phyloP scores from a whole-genome alignment of 1,139 yeast genomes.

The Geotrichum europaeum region DNA sequence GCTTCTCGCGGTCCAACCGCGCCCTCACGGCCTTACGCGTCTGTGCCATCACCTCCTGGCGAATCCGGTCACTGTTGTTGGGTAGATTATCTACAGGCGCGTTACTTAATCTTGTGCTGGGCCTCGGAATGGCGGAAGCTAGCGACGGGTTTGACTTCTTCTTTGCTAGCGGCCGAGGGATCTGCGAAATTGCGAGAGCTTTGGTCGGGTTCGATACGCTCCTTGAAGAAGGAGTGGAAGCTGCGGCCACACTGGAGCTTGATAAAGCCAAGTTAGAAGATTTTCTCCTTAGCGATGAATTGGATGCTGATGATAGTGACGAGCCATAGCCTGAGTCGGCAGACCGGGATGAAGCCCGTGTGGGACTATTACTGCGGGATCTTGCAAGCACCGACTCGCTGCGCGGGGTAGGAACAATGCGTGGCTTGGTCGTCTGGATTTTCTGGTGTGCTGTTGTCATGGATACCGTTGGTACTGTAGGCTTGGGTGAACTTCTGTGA shows the following conservation, averaged over 20 bases:
- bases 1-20: conserved; percentile 27
- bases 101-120: conserved; percentile 2
- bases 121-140: conserved; percentile 7
- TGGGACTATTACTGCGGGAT: conserved; percentile 10
- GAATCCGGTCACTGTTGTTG: conserved; percentile 17
- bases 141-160: conserved; percentile 3
- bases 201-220: conserved; percentile 7
- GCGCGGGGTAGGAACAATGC: conserved; percentile 4
- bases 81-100: background rate
- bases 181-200: background rate
- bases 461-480: conserved; percentile 9
- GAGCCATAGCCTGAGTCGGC: conserved; percentile 2
- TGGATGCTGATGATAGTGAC: background rate
- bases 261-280: conserved; percentile 6
- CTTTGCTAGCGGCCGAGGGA: background rate
- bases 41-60: conserved; percentile 26
- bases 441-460: conserved; percentile 15
- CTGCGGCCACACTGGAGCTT: conserved; percentile 2
- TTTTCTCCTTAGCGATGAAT: conserved; percentile 1
- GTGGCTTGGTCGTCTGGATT: conserved; percentile 15
- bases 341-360: conserved; percentile 5
- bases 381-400: background rate
- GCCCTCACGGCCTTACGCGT: conserved; percentile 29
- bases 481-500: conserved; percentile 8
- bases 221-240: conserved; percentile 1